Evolutionary conservation across 176 grass and related monocot species (phyloP).

Genomic region (Zizania latifolia): DNA sequence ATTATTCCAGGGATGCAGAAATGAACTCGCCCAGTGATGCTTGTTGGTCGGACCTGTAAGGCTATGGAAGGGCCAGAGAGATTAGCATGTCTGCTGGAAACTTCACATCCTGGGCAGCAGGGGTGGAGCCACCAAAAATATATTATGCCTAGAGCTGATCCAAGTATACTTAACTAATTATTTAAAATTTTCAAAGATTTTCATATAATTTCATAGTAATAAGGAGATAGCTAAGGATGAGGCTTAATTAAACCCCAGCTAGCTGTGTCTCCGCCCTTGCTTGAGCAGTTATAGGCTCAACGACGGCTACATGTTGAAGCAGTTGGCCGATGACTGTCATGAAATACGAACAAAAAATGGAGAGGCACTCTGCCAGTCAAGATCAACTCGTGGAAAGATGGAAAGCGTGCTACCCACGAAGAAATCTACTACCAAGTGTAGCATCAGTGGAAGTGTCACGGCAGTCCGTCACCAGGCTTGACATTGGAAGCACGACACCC

Average conservation of each 20-base stretch:
- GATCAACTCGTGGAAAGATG: background rate
- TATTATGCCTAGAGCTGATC: no score
- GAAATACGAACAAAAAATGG: background rate
- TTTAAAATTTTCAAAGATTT: no score
- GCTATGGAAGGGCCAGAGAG: background rate
- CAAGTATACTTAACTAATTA: no score
- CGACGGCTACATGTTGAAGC: background rate
- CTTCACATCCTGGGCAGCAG: background rate
- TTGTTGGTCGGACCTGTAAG: background rate
- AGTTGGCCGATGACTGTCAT: background rate
- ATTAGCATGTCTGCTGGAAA: background rate
- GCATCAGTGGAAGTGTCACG: background rate
- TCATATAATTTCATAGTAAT: no score
- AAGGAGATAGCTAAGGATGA: no score
- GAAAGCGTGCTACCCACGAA: background rate
- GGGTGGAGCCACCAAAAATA: no score
- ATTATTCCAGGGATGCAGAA: conserved; percentile 9
- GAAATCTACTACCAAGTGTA: background rate
- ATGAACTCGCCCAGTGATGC: background rate
- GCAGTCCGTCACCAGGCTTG: background rate
- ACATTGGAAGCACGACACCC: background rate
- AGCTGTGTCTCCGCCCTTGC: no score
- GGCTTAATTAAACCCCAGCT: no score
- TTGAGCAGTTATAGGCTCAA: conserved; percentile 2
- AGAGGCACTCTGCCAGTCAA: background rate